Percentiles rank a stretch among this genome's conserved stretches.
phyloP scores from a whole-genome alignment of 129 eudicot species.

The Artemisia annua region DNA sequence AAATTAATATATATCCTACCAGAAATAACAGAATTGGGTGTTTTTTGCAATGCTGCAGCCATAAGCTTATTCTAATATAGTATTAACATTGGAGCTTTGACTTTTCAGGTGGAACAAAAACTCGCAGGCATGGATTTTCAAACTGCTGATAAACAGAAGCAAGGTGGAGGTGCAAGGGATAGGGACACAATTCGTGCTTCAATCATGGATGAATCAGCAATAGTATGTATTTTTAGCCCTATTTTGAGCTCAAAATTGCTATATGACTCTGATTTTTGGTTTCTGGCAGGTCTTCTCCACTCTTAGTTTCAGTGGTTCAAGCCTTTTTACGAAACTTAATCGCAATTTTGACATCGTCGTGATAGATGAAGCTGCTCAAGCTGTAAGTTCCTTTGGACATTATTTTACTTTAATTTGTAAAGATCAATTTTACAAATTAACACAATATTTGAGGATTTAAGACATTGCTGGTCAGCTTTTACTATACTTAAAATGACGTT shows the following conservation, averaged over 20 bases:
- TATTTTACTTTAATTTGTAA: constrained; percentile 5
- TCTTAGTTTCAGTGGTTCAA: constrained; percentile 94
- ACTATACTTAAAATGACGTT: background rate
- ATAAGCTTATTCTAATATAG: background rate
- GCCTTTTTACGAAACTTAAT: constrained; percentile 68
- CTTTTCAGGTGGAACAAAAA: constrained; percentile 83
- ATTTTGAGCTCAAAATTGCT: constrained; percentile 2
- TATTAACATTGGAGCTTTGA: constrained; percentile 16
- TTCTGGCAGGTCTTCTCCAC: constrained; percentile 93
- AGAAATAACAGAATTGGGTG: background rate
- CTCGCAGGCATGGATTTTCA: constrained; percentile 80
- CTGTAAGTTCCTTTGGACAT: constrained; percentile 52
- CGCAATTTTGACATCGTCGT: constrained; percentile 89
- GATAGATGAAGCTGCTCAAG: constrained; percentile 99
- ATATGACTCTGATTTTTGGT: constrained; percentile 11
- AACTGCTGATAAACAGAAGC: constrained; percentile 79
- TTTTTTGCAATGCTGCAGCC: constrained; percentile 3
- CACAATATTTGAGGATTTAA: constrained; percentile 6
- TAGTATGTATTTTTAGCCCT: constrained; percentile 52
- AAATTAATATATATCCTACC: too few relatives aligned
- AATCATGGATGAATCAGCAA: constrained; percentile 90
- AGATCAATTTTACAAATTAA: background rate
- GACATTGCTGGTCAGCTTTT: constrained; percentile 15
- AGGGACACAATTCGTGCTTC: constrained; percentile 82
- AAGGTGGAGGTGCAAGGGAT: constrained; percentile 73